Conservation (phyloP, 2,329 filamentous ascomycete genomes). For the Trichoderma koningii region DNA sequence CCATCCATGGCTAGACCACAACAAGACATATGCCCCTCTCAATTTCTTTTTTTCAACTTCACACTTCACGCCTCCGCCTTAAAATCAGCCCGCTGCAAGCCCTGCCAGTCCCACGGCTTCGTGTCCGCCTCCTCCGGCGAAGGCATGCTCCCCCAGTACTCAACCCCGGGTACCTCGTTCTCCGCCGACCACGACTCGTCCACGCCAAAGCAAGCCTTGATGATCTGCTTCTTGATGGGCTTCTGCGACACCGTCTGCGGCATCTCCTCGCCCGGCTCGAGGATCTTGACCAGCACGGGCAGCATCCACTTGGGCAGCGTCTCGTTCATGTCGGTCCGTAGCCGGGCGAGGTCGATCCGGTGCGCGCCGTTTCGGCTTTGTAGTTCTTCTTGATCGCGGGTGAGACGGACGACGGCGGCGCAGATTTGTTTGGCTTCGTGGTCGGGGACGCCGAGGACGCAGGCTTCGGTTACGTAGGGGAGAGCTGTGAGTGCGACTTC, state of each 20-base stretch:
- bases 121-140: constrained; percentile 18
- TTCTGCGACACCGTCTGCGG: constrained; percentile 30
- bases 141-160: constrained; percentile 24
- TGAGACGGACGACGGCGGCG: constrained; percentile 30
- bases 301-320: constrained; percentile 29
- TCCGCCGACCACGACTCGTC: constrained; percentile 25
- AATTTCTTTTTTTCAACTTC: neutral
- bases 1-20: neutral
- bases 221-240: constrained; percentile 27
- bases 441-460: constrained; percentile 31
- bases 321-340: constrained; percentile 28
- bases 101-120: constrained; percentile 28
- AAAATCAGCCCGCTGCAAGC: constrained; percentile 24
- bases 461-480: constrained; percentile 31
- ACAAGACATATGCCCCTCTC: too few species aligned
- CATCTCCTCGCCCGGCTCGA: constrained; percentile 29
- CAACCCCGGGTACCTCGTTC: constrained; percentile 26
- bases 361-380: neutral
- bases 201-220: constrained; percentile 28
- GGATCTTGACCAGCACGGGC: constrained; percentile 29
- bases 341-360: constrained; percentile 21
- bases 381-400: constrained; percentile 5
- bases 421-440: constrained; percentile 31
- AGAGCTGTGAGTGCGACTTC: constrained; percentile 30
- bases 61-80: constrained; percentile 6